Percentiles rank a stretch among this genome's conserved stretches.
Evolutionary conservation across 208 protist genomes (phyloP).

Genomic region (Trypanosoma platydactyli): DNA sequence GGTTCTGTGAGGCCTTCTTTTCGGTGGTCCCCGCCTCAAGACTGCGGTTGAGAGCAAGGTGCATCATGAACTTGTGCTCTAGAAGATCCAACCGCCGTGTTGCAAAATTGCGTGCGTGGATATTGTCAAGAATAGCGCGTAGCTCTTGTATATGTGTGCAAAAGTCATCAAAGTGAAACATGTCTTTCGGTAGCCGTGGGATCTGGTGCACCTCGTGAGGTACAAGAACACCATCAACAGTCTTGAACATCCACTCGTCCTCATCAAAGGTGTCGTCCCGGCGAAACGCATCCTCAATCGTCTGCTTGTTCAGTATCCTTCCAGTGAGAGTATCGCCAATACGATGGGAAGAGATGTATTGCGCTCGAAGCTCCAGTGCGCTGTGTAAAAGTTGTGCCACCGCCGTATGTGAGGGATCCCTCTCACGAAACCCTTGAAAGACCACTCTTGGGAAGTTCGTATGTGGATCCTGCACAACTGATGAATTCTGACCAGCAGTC

Average conservation of each 20-base stretch:
- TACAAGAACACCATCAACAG: constrained; percentile 86
- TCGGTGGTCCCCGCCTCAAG: constrained; percentile 76
- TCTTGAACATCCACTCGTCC: constrained; percentile 91
- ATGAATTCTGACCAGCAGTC: constrained; percentile 38
- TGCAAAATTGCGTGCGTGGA: constrained; percentile 80
- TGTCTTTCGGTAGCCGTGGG: constrained; percentile 84
- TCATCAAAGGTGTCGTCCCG: constrained; percentile 69
- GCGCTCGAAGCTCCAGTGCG: constrained; percentile 69
- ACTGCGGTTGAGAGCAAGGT: constrained; percentile 91
- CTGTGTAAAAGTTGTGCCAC: constrained; percentile 70
- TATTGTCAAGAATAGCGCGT: constrained; percentile 55
- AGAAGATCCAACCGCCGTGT: constrained; percentile 87
- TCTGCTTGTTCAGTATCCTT: constrained; percentile 15
- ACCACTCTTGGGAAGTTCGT: constrained; percentile 64
- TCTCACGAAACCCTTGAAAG: constrained; percentile 63
- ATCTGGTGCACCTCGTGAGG: constrained; percentile 89
- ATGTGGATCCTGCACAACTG: constrained; percentile 65
- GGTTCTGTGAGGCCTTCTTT: constrained; percentile 80
- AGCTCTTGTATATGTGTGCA: constrained; percentile 76
- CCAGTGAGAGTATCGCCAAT: constrained; percentile 11
- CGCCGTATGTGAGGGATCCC: constrained; percentile 59
- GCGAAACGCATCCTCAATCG: constrained; percentile 37
- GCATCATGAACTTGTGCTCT: constrained; percentile 92
- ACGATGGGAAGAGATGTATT: constrained; percentile 46
- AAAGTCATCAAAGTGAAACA: constrained; percentile 87